Base-by-base conservation (phyloP, 805 yeast genomes). In the Metschnikowia baotianmanensis region DNA sequence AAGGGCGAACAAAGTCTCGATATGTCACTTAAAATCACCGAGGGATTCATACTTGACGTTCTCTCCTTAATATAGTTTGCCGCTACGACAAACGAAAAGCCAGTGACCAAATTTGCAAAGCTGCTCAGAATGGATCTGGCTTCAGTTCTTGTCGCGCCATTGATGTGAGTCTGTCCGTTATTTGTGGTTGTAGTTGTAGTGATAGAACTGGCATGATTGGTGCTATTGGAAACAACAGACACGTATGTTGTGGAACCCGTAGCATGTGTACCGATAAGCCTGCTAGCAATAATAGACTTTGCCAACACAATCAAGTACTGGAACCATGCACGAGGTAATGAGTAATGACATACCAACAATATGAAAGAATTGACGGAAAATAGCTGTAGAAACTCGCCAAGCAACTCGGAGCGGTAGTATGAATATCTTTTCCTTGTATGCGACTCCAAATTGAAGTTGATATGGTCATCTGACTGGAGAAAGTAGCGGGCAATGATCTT, bases 251-350 rank as follows among this genome's bases (percentile, higher is more conserved):
- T 56, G 36, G 56, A 53, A 31, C 56, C 57, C 10, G 58, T 51
- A 12, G 58, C 42, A 16, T 55, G 42, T 11, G 60, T 48, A 17
- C 67, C 68, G 19, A 62, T 57, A 25, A 62, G 47, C 23, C 59
- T 57, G 24, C 59, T 53, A 3, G 68, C 58, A 11, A 62, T 45
- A n/a, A 62, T 58, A 15, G 62, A 54, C 33, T 61, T 58, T 19
- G 67, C 61, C 38, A 62, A 48, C 6, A 61, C 48, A 5, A 53
- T 50, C 35, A 62, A 43, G 48, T 59, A 60, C 22, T 50, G 48
- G 25, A 50, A 44, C 52, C 57, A 57, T 12, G 47, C 42, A 27
- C 48, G 42, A 23, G 49, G 54, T 21, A 50, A 34, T 6, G 58
- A 39, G 39, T 49, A 47, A 30, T 52, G 53, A 32, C 62, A 53